phyloP scores from a whole-genome alignment of 1,284 basidiomycete species.

The Moesziomyces sp. region DNA sequence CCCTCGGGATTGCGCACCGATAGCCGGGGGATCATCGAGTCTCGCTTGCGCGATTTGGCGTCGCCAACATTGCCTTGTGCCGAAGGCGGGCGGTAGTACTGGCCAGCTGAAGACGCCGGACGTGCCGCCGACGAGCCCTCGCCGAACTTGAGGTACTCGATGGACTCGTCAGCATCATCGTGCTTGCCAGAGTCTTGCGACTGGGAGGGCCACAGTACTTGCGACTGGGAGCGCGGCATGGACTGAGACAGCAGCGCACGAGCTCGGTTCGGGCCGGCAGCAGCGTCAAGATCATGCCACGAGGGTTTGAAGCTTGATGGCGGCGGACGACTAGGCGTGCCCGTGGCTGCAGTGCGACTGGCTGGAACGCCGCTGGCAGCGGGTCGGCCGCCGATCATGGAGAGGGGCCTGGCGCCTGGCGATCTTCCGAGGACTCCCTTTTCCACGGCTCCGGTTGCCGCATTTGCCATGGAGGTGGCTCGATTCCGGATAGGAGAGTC shows the following conservation, averaged over 20 bases:
- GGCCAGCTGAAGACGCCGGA: slow-evolving; percentile 42
- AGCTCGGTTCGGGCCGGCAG: slow-evolving; percentile 1
- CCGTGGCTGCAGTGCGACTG: slow-evolving; percentile 5
- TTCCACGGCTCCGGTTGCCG: slow-evolving; percentile 32
- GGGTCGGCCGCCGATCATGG: slow-evolving; percentile 16
- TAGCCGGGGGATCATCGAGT: slow-evolving; percentile 53
- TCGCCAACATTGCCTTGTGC: slow-evolving; percentile 45
- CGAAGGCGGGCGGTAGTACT: slow-evolving; percentile 54
- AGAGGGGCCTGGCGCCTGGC: slow-evolving; percentile 18
- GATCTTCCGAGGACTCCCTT: slow-evolving; percentile 38
- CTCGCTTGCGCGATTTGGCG: slow-evolving; percentile 36
- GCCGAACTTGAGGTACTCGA: slow-evolving; percentile 31
- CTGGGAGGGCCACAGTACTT: slow-evolving; percentile 28
- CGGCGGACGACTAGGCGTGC: slow-evolving; percentile 33
- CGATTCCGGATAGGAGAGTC: slow-evolving; percentile 38
- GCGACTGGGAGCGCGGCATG: slow-evolving; percentile 39
- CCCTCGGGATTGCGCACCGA: slow-evolving; percentile 25
- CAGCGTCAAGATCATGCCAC: slow-evolving; percentile 34
- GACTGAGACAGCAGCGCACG: slow-evolving; percentile 10
- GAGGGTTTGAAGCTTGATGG: slow-evolving; percentile 43
- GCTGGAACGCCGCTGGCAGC: neutral
- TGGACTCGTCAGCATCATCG: slow-evolving; percentile 25
- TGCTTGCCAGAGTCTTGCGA: neutral
- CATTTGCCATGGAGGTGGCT: slow-evolving; percentile 39
- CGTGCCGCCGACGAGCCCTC: slow-evolving; percentile 16